Base-by-base conservation (phyloP, 768 basidiomycete species). In the Tricholoma flavovirens region DNA sequence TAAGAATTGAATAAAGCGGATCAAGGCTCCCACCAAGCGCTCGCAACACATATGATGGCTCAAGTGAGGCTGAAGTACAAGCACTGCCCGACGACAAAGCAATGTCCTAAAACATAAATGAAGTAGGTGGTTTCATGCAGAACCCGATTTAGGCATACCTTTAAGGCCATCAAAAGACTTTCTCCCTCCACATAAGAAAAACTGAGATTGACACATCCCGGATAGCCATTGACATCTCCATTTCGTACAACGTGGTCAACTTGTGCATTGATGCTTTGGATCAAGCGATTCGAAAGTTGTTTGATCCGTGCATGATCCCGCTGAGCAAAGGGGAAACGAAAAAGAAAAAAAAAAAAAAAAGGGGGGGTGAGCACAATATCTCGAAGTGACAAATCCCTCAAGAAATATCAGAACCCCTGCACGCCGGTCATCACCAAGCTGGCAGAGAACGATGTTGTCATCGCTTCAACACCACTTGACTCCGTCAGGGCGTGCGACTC, bases 131-230 rank as follows among this genome's bases (percentile, higher is more conserved):
- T 38, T 60, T 48, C 49, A 53, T 19, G 45, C 12, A 32, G 9
- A 33, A 40, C 43, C 15, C 46, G 26, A 30, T 54, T 7, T 21
- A 26, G 22, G 62, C 75, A 54, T 60, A 88, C 93, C 83, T 99
- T 99, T 62, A 99, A 71, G 10, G 96, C 95, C 97, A 99, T 99
- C 58, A 99, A 71, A 60, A 99, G 79, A 69, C 90, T 93, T 73
- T 98, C 96, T 21, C 96, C 96, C 70, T 98, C 96, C 35, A 98
- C 94, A 67, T 97, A 98, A 2, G 94, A 84, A 68, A 98, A 98
- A 60, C 89, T 92, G 42, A 98, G 79, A 71, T 98, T 98, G 68
- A 98, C 83, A 69, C 97, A 99, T 38, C 97, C 97, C 0, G 94
- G 87, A 71, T 96, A 99, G 19, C 97, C 97, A 56, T 86, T 78